Base-by-base conservation (phyloP, 371 early-diverging fungal species). In the Haplosporangium sp. region DNA sequence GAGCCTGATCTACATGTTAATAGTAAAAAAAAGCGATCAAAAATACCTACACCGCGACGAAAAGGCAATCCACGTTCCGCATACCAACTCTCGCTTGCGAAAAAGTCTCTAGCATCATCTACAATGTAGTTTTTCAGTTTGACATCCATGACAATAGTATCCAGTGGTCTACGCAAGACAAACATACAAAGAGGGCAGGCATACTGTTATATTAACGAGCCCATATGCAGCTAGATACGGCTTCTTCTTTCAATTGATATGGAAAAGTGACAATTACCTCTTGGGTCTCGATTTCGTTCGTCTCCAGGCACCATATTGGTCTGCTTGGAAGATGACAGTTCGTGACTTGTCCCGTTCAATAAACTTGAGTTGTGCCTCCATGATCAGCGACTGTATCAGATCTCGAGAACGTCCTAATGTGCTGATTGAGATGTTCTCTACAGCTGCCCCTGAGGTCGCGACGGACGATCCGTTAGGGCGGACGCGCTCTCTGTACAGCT, bases 21-120 rank as follows among this genome's bases (percentile, higher is more conserved):
- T 50, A 10, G 8, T 13, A 12, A 14, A 11, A 12, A 1, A 41
- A 12, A 58, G 13, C 52, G 13, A 56, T 47, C 14, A 57, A n/a
- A 5, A 37, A 29, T 9, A n/a, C 77, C 42, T 71, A 77, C 77
- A 4, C 99, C 99, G 45, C 99, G 89, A 13, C 98, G 89, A 74
- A 96, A 97, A 12, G 98, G 98, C 58, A 98, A 93, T 9, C 96
- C 97, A 23, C 95, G 89, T 51, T 92, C 91, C 5, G 89, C 75
- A 65, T 96, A 98, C 97, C 97, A 96, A 56, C 85, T 84, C 40
- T 94, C 94, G 37, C 91, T 92, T 5, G 69, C 66, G 51, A 95
- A 81, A 72, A 97, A 97, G 43, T 90, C 88, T 54, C 86, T 67
- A 7, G 95, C 93, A 64, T 97, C 98, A 0, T 84, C 73, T 0